These are phyloP conservation scores for Mallotus japonicus DNA, from an alignment of 441 rosid species.

Conservation along the genomic window DNA sequence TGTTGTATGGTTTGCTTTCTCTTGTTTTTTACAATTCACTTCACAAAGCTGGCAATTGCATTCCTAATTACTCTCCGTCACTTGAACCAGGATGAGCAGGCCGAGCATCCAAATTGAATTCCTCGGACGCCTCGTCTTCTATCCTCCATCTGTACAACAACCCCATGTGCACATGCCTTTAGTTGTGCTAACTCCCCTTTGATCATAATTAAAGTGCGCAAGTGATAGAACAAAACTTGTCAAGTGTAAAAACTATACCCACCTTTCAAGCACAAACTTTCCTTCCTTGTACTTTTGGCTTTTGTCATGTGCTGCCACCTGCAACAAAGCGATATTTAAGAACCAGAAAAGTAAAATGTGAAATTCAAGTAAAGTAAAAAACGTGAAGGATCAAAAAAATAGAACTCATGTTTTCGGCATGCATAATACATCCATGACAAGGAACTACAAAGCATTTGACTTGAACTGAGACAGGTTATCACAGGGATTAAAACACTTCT, in stretches of 20 bases:
- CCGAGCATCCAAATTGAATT: constrained; percentile 33
- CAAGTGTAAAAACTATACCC: constrained; percentile 26
- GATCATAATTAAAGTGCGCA: too few species aligned
- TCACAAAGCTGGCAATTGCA: neutral
- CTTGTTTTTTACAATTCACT: neutral
- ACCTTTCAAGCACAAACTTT: constrained; percentile 45
- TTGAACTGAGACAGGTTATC: too few species aligned
- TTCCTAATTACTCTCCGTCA: constrained; percentile 31
- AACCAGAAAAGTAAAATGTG: too few species aligned
- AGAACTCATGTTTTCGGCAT: too few species aligned
- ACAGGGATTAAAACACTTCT: too few species aligned
- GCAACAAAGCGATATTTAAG: neutral
- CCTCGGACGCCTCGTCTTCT: constrained; percentile 34
- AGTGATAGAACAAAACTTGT: neutral
- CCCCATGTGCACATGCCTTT: too few species aligned
- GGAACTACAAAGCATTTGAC: too few species aligned
- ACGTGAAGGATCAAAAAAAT: too few species aligned
- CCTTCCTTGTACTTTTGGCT: constrained; percentile 55
- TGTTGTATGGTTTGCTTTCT: neutral
- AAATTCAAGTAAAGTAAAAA: too few species aligned
- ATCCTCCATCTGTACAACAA: constrained; percentile 38
- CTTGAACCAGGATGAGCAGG: constrained; percentile 20
- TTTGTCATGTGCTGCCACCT: constrained; percentile 47
- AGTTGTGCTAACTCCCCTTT: too few species aligned
- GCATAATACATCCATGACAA: too few species aligned